Evolutionary conservation across 306 rosid genomes (phyloP), one percentile per base, ranked within the genome.

Genomic region (Hippophae rhamnoides): DNA sequence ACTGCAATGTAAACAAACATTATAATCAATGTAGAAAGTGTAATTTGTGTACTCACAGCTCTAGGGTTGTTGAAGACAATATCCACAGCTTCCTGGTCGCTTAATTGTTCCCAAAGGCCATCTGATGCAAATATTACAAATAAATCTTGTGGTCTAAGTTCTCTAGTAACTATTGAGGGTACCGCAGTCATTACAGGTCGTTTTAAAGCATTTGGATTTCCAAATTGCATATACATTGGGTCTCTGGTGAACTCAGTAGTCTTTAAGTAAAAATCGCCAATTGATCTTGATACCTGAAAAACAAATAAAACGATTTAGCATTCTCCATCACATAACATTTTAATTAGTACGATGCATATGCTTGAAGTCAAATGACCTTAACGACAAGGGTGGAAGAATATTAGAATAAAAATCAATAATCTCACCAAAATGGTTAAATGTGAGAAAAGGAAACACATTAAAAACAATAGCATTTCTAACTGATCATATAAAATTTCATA

Each of bases 81-180:
- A 53, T 88, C 84, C 44, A 92, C 99, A 7, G 95, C 99, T 46
- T 74, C 79, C 43, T 88, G 85, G 57, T 92, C 99, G 26, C 81
- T 92, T 61, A 92, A 65, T 70, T 92, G 99, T 77, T 92, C 99
- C 99, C 99, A 92, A 25, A 92, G 95, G 68, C 99, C 99, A 68
- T 92, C 99, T 7, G 99, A 92, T 70, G 99, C 96, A 68, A 92
- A 92, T 69, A 92, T 88, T 66, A 92, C 75, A 82, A 92, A 92
- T 56, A 80, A 66, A 72, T 92, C 99, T 66, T 85, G 85, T 5
- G 95, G 74, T 41, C 71, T 79, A 46, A 88, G 83, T 64, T 85
- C 78, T 74, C 90, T 84, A 31, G 60, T 70, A 31, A 85, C 66
- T 64, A 92, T 51, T 3, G 99, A 88, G 18, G 99, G 99, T 55